phyloP scores from a whole-genome alignment of 768 basidiomycete species.

The Mycena rosella region DNA sequence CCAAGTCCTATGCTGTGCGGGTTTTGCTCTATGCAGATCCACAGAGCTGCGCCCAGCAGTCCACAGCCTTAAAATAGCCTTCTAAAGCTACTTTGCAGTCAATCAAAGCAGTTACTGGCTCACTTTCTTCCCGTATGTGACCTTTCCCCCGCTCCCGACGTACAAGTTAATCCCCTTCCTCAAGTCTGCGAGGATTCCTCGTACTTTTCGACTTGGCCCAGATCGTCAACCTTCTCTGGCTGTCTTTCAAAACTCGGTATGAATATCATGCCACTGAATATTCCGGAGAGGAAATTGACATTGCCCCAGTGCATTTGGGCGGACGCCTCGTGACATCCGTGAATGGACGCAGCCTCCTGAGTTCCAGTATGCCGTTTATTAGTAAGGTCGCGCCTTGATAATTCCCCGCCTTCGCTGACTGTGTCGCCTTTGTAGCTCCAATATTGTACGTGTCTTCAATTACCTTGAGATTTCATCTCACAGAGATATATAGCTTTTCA shows the following conservation, averaged over 20 bases:
- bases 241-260: conserved; percentile 86
- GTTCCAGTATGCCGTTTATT: conserved; percentile 90
- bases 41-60: neutral
- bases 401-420: too few species aligned
- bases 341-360: conserved; percentile 92
- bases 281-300: neutral
- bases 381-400: conserved; percentile 71
- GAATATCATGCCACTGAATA: conserved; percentile 38
- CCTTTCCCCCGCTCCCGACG: neutral
- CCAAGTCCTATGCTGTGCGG: neutral
- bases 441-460: conserved; percentile 58
- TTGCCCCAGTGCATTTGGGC: conserved; percentile 75
- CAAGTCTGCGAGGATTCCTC: conserved; percentile 92
- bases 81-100: conserved; percentile 46
- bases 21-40: neutral
- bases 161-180: neutral
- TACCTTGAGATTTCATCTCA: conserved; percentile 1
- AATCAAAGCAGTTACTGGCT: conserved; percentile 94
- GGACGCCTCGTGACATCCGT: conserved; percentile 90
- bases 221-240: conserved; percentile 88
- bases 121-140: conserved; percentile 91
- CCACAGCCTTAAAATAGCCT: neutral
- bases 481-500: conserved; percentile 65
- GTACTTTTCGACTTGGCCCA: conserved; percentile 96
- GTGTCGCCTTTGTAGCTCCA: conserved; percentile 57